A percentile compares a stretch with the other conserved stretches of the same genome.
These are phyloP conservation scores for Saussurea involucrata DNA, from an alignment of 129 eudicot species.

Conservation along the genomic window DNA sequence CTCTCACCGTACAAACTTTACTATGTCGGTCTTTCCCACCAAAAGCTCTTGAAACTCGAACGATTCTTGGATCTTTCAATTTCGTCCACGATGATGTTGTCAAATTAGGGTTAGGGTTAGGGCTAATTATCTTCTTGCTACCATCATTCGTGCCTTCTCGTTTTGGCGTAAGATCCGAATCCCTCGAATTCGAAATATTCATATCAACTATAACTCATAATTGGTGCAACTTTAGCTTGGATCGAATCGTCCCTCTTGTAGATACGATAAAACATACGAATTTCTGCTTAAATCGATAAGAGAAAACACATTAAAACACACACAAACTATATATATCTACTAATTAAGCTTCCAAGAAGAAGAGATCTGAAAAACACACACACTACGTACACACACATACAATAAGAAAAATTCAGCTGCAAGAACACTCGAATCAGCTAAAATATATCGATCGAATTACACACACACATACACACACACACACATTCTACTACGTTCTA, in stretches of 20 bases:
- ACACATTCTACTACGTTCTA: neutral
- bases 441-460: neutral
- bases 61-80: constrained; percentile 78
- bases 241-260: neutral
- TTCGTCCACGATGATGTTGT: constrained; percentile 73
- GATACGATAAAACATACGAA: neutral
- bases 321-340: neutral
- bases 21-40: constrained; percentile 97
- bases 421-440: neutral
- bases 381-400: neutral
- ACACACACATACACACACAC: neutral
- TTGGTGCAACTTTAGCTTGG: constrained; percentile 2
- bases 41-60: constrained; percentile 76
- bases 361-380: neutral
- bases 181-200: constrained; percentile 33
- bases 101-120: constrained; percentile 14
- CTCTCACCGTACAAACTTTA: constrained; percentile 86
- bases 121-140: constrained; percentile 14
- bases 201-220: constrained; percentile 20
- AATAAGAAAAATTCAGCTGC: constrained; percentile 8
- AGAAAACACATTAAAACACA: neutral
- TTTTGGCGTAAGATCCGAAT: constrained; percentile 23
- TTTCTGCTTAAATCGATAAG: neutral
- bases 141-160: constrained; percentile 28
- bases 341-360: neutral